phyloP scores from a whole-genome alignment of 2,329 filamentous ascomycete genomes.

The Trichoderma guizhouense region DNA sequence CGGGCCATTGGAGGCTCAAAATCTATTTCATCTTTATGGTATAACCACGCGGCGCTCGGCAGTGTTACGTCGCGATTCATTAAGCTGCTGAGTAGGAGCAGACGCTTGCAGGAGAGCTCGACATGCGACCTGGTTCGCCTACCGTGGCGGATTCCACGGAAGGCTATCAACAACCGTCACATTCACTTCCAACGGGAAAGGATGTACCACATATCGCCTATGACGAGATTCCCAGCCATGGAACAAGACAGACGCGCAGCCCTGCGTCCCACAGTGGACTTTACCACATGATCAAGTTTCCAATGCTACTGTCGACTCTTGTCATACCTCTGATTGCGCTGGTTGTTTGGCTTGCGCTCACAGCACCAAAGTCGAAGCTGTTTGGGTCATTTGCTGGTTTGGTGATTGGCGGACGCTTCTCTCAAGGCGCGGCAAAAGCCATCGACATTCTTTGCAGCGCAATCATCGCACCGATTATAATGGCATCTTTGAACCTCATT shows the following conservation, averaged over 20 bases:
- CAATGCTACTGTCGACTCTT: not conserved
- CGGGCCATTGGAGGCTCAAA: not conserved
- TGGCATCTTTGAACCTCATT: not conserved
- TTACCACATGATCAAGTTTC: not conserved
- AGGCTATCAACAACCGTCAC: not conserved
- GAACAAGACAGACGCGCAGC: not conserved
- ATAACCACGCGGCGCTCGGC: not conserved
- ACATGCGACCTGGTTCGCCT: not conserved
- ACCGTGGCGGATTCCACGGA: not conserved
- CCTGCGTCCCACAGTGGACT: not conserved
- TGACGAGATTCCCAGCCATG: not conserved
- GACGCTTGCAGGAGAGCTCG: not conserved
- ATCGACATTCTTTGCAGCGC: not conserved
- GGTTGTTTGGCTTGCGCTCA: not conserved
- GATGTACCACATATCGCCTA: not conserved
- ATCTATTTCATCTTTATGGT: not conserved
- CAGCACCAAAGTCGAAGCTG: not conserved
- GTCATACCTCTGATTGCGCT: not conserved
- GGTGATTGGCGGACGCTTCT: not conserved
- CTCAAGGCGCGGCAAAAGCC: not conserved
- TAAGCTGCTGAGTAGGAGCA: not conserved
- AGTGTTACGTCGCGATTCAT: not conserved
- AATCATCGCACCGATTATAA: not conserved
- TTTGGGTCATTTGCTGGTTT: not conserved
- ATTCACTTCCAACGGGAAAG: not conserved